Base-by-base conservation (phyloP, 768 basidiomycete species). In the Xerocomellus intermedius region DNA sequence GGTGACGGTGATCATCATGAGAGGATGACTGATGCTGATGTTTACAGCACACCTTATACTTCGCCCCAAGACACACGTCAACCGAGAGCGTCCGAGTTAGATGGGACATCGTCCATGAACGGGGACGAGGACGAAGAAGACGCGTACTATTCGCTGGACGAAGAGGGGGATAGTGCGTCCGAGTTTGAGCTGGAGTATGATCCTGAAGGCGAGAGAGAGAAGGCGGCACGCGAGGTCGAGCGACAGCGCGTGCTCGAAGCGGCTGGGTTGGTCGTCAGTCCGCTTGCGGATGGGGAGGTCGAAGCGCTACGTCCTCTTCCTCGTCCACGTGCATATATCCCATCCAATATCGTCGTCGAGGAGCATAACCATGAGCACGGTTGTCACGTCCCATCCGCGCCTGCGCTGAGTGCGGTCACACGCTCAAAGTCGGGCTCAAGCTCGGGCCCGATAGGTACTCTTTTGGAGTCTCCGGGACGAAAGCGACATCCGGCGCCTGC, bases 241-340 rank as follows among this genome's bases (percentile, higher is more conserved):
- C 78, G 91, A 21, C 84, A 84, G 60, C 80, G 87, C 19, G 91
- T 97, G 8, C 75, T 98, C n/a, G 85, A 91, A 65, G 89, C 91
- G 0, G 94, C 94, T 0, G 95, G 95, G 3, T 74, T 97, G 24
- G 84, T 92, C 52, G 79, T 96, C 80, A 36, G 82, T 85, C 54
- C 48, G 1, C 52, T 39, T 2, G 26, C 7, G 8, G 48, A 48
- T 0, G 26, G 8, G 6, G 48, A 43, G 4, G 38, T 47, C 12
- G 16, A 42, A 14, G 39, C 2, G 17, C 9, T 6, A 5, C 24
- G 5, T 9, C 39, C 24, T 13, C 36, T 8, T n/a, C 42, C 68
- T 13, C 36, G 10, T n/a, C 44, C 68, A 7, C 32, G 10, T 14
- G 35, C 68, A 7, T 70, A 77, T 13, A 57, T 67, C 22, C 66